Evolutionary conservation across 2,329 filamentous ascomycete species (phyloP).

Genomic region (Aspergillus udagawae): DNA sequence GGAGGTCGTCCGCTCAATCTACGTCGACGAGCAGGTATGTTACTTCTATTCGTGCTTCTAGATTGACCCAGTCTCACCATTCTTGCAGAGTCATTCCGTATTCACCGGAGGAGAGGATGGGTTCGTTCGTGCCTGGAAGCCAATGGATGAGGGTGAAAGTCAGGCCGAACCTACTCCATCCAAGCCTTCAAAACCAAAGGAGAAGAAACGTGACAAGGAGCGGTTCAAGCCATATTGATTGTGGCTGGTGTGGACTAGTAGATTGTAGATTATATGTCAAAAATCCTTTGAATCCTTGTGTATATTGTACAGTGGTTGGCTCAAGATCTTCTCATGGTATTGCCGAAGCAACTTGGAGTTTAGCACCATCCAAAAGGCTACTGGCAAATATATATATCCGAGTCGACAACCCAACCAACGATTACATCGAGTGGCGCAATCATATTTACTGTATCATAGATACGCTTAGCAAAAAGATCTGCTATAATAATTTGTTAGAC

Average conservation of each 20-base stretch:
- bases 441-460: background rate
- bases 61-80: slow-evolving; percentile 3
- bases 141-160: slow-evolving; percentile 16
- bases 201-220: slow-evolving; percentile 34
- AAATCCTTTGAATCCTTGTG: background rate
- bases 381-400: slow-evolving; percentile 12
- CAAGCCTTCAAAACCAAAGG: slow-evolving; percentile 26
- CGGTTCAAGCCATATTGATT: slow-evolving; percentile 38
- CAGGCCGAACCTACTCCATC: slow-evolving; percentile 14
- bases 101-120: slow-evolving; percentile 47
- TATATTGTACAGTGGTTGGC: background rate
- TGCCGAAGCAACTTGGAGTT: too few relatives aligned
- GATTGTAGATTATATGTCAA: slow-evolving; percentile 1
- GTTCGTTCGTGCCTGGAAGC: slow-evolving; percentile 37
- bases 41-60: background rate
- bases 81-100: slow-evolving; percentile 33
- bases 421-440: background rate
- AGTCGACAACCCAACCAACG: background rate
- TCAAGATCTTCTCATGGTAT: too few relatives aligned
- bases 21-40: slow-evolving; percentile 42
- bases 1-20: slow-evolving; percentile 45
- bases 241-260: background rate
- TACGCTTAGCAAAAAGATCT: background rate
- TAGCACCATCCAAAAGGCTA: too few relatives aligned
- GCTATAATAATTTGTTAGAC: background rate